A percentile compares a stretch with the other conserved stretches of the same genome.
phyloP scores from a whole-genome alignment of 106 monocot genomes.

The Agapanthus africanus region DNA sequence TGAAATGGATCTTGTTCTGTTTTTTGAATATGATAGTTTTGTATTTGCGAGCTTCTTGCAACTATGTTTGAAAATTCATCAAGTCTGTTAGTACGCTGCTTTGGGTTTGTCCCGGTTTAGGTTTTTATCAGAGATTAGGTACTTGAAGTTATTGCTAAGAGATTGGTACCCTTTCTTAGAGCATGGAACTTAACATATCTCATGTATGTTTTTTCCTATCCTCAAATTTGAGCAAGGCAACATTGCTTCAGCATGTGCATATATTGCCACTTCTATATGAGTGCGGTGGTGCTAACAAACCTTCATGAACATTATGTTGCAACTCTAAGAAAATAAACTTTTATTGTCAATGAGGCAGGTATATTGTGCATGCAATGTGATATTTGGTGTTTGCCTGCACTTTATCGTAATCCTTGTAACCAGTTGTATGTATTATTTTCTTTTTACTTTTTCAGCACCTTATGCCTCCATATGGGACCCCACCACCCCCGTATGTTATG shows the following conservation, averaged over 20 bases:
- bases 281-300: neutral
- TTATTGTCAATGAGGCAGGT: neutral
- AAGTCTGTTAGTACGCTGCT: neutral
- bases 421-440: neutral
- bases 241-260: neutral
- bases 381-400: neutral
- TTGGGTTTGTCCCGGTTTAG: too few species aligned
- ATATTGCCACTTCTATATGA: neutral
- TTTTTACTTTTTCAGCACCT: slow-evolving; percentile 46
- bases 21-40: neutral
- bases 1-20: neutral
- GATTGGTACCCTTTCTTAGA: neutral
- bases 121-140: neutral
- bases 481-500: slow-evolving; percentile 73
- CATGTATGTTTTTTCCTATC: neutral
- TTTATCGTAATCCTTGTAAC: neutral
- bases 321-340: neutral
- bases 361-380: neutral
- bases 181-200: neutral
- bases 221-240: neutral
- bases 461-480: slow-evolving; percentile 82
- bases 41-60: neutral
- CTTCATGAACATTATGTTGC: neutral
- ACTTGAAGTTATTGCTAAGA: neutral
- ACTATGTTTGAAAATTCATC: neutral